phyloP scores from a whole-genome alignment of 192 early-diverging fungal genomes.

The Backusella psychrophila region DNA sequence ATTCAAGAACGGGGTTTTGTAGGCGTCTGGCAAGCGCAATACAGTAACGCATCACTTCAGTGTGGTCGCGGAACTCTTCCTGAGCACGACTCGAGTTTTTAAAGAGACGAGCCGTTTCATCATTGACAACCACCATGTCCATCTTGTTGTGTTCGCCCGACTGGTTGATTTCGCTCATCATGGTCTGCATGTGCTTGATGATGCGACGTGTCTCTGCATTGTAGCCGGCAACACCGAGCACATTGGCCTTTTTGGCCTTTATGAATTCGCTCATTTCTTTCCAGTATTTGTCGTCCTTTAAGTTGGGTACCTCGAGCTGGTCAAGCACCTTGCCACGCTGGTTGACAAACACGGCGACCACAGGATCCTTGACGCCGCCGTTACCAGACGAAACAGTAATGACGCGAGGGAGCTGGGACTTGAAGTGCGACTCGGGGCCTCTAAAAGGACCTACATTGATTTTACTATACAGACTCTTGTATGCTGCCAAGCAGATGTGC shows the following conservation, averaged over 20 bases:
- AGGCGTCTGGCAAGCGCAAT: constrained; percentile 79
- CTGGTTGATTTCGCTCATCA: constrained; percentile 51
- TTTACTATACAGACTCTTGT: constrained; percentile 66
- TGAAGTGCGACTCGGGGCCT: constrained; percentile 34
- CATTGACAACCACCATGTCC: constrained; percentile 76
- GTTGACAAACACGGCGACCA: constrained; percentile 69
- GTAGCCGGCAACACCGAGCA: constrained; percentile 82
- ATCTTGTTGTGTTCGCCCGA: constrained; percentile 16
- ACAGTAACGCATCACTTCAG: constrained; percentile 80
- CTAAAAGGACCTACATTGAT: constrained; percentile 62
- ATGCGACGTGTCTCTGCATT: constrained; percentile 73
- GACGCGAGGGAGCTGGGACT: constrained; percentile 49
- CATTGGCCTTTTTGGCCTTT: constrained; percentile 61
- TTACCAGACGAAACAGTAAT: constrained; percentile 73
- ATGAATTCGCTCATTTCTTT: constrained; percentile 60
- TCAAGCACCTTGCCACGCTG: constrained; percentile 72
- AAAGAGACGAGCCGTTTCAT: constrained; percentile 86
- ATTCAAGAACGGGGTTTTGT: constrained; percentile 82
- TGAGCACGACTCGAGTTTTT: constrained; percentile 73
- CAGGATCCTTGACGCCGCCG: constrained; percentile 54
- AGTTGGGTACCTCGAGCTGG: constrained; percentile 59
- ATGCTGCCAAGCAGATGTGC: constrained; percentile 62
- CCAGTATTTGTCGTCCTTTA: constrained; percentile 42
- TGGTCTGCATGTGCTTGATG: constrained; percentile 61
- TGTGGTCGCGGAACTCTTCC: constrained; percentile 67